Evolutionary conservation across 192 early-diverging fungal genomes (phyloP), one percentile per base, ranked within the genome.

Genomic region (Backusella circina): DNA sequence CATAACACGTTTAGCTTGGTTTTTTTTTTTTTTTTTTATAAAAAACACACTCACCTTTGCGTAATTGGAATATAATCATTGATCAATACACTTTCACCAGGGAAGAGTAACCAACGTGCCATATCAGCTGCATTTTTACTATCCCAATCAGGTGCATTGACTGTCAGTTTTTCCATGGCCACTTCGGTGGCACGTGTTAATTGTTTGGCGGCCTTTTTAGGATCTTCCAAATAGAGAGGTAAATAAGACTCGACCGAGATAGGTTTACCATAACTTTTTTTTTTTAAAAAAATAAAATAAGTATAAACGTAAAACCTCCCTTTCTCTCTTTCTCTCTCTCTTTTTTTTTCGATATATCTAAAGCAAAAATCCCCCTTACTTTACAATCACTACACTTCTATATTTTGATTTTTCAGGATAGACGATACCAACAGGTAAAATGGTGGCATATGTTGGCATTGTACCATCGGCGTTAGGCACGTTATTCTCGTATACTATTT

Each of bases 91-190:
- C 70, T 72, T 28, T 80, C 72, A 28, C 73, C 81, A 32, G 83
- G 77, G 65, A 87, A 87, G 23, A 84, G 64, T 18, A 87, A 74
- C 9, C 35, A 36, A 31, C 84, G 74, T 39, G 84, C 75, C 72
- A 85, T 79, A 30, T 83, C 72, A 31, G 82, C 83, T 15, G 79
- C 79, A 70, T 83, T 70, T 41, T 68, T 75, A 51, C 51, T 76
- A 13, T 85, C 70, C 86, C 86, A 88, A 74, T 86, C 77, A 32
- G 73, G 78, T 15, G 86, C 86, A 75, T 88, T 88, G 39, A 88
- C 80, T n/a, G 85, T 80, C 68, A 88, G 65, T 44, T 76, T 75
- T 41, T 78, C 69, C 12, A 83, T 83, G 28, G 85, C 83, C 18
- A 13, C 10, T 51, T 81, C 75, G 7, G 86, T 77, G 12, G 77